A percentile compares a stretch with the other conserved stretches of the same genome.
Evolutionary conservation across 257 asterid genomes (phyloP).

Genomic region (Scutellaria barbata): DNA sequence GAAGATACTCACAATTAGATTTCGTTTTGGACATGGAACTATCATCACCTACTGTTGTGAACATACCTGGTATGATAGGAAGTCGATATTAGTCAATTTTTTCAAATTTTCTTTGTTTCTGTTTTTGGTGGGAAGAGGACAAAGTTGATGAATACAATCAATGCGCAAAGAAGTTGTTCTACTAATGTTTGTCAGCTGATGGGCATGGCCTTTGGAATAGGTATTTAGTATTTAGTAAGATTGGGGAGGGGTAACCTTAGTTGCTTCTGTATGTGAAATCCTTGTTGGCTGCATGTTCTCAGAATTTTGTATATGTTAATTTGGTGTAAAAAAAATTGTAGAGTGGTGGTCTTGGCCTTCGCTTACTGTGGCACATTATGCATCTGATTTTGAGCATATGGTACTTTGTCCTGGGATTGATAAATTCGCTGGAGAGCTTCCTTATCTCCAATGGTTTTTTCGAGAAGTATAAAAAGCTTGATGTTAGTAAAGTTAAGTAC

Average conservation of each 20-base stretch:
- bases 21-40: neutral
- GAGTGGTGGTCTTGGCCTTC: constrained; percentile 59
- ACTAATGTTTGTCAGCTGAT: neutral
- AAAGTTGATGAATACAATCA: neutral
- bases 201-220: neutral
- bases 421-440: constrained; percentile 63
- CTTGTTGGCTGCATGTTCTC: neutral
- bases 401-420: constrained; percentile 56
- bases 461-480: constrained; percentile 56
- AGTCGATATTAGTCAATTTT: neutral
- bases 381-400: constrained; percentile 72
- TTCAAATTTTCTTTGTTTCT: neutral
- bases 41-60: neutral
- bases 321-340: constrained; percentile 35
- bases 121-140: neutral
- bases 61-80: neutral
- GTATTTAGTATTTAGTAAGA: constrained; percentile 19
- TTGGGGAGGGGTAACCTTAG: constrained; percentile 1
- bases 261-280: constrained; percentile 4
- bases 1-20: neutral
- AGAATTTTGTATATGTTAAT: constrained; percentile 31
- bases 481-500: constrained; percentile 70
- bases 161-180: constrained; percentile 12
- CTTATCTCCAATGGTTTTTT: constrained; percentile 68
- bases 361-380: constrained; percentile 62